Percentiles rank a stretch among this genome's conserved stretches.
Evolutionary conservation across 352 stramenopile species (phyloP).

Genomic region (Peronospora destructor): DNA sequence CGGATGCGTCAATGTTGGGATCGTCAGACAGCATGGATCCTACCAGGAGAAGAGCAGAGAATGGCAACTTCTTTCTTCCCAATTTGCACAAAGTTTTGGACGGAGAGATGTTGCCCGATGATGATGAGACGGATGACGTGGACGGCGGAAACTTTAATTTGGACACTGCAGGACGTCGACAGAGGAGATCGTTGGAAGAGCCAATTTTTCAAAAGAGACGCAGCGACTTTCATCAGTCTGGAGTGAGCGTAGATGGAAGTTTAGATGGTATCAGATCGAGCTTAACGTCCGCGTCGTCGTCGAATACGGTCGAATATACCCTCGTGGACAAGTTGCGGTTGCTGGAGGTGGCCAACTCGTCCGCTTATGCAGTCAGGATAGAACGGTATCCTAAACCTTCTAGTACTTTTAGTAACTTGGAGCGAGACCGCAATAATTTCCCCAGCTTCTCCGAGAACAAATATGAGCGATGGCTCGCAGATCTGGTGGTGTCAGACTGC

Average conservation of each 20-base stretch:
- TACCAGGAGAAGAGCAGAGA: slow-evolving; percentile 54
- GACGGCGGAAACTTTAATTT: slow-evolving; percentile 26
- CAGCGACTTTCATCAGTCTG: slow-evolving; percentile 35
- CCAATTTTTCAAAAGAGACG: slow-evolving; percentile 52
- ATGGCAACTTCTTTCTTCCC: slow-evolving; percentile 78
- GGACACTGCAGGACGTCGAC: slow-evolving; percentile 15
- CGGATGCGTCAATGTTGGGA: slow-evolving; percentile 22
- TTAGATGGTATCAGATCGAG: slow-evolving; percentile 50
- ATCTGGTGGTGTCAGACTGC: slow-evolving; percentile 54
- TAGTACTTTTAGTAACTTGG: slow-evolving; percentile 56
- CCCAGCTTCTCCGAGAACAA: slow-evolving; percentile 60
- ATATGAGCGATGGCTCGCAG: slow-evolving; percentile 65
- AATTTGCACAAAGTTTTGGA: slow-evolving; percentile 77
- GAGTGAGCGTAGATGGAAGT: slow-evolving; percentile 36
- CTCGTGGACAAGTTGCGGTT: slow-evolving; percentile 66
- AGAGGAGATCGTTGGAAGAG: slow-evolving; percentile 41
- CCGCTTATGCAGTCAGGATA: slow-evolving; percentile 68
- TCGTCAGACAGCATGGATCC: slow-evolving; percentile 44
- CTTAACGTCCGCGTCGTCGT: slow-evolving; percentile 41
- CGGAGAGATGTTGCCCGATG: slow-evolving; percentile 51
- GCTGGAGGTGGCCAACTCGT: slow-evolving; percentile 63
- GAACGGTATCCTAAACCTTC: slow-evolving; percentile 76
- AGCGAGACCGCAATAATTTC: slow-evolving; percentile 41
- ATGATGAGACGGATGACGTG: slow-evolving; percentile 29
- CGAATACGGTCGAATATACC: slow-evolving; percentile 47